phyloP scores from a whole-genome alignment of 345 rosid species.

The Chamaenerion angustifolium region DNA sequence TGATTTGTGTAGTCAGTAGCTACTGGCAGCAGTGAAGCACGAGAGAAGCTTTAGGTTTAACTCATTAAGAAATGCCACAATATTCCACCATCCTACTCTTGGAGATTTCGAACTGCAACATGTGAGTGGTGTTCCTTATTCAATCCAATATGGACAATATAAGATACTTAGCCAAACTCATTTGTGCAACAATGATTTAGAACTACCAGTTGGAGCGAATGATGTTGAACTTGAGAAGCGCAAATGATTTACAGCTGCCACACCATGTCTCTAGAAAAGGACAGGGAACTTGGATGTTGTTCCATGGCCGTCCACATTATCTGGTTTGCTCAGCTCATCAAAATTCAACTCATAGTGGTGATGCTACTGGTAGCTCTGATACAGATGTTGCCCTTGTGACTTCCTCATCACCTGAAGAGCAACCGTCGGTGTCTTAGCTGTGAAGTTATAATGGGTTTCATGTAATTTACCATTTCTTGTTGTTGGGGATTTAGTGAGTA shows the following conservation, averaged over 20 bases:
- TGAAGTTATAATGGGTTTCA: no score
- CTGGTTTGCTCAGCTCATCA: slow-evolving; percentile 17
- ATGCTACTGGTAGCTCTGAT: no score
- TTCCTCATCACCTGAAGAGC: no score
- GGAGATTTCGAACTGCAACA: slow-evolving; percentile 93
- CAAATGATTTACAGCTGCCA: slow-evolving; percentile 48
- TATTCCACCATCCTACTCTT: slow-evolving; percentile 86
- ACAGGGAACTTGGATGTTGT: slow-evolving; percentile 21
- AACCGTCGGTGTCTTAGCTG: no score
- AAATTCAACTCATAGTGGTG: slow-evolving; percentile 6
- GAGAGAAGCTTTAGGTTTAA: slow-evolving; percentile 48
- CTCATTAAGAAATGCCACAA: slow-evolving; percentile 65
- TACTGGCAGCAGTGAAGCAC: slow-evolving; percentile 48
- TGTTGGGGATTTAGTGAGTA: no score
- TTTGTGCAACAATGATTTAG: slow-evolving; percentile 15
- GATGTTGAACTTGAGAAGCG: slow-evolving; percentile 47
- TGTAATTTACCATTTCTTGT: no score
- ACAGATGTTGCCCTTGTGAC: no score
- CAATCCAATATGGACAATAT: background rate
- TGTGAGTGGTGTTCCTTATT: slow-evolving; percentile 29
- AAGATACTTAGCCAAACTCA: background rate
- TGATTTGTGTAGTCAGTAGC: slow-evolving; percentile 55
- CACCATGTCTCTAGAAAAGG: slow-evolving; percentile 30
- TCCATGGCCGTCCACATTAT: slow-evolving; percentile 21
- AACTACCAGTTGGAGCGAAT: slow-evolving; percentile 53